Evolutionary conservation across 1,284 basidiomycete species (phyloP).

Genomic region (Trametes sp.): DNA sequence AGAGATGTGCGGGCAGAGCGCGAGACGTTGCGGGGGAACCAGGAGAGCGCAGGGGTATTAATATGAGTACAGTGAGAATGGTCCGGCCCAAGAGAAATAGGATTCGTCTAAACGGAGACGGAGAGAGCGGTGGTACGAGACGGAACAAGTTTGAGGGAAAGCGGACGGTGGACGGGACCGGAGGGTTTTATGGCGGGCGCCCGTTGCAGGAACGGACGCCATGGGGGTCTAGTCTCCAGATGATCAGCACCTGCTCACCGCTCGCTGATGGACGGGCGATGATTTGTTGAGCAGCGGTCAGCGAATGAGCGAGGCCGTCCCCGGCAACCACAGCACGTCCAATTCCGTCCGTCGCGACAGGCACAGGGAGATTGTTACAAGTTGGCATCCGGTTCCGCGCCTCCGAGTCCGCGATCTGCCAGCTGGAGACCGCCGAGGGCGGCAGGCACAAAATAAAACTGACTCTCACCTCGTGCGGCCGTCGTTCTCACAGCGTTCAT

Average conservation of each 20-base stretch:
- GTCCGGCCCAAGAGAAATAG: constrained; percentile 4
- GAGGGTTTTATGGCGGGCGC: constrained; percentile 22
- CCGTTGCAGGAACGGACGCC: not conserved
- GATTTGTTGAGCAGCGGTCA: constrained; percentile 17
- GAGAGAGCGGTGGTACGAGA: constrained; percentile 22
- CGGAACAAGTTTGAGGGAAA: constrained; percentile 14
- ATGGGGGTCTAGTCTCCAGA: constrained; percentile 18
- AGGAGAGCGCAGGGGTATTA: constrained; percentile 27
- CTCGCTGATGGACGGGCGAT: constrained; percentile 21
- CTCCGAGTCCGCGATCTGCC: constrained; percentile 1
- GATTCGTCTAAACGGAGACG: constrained; percentile 12
- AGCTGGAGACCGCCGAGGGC: constrained; percentile 23
- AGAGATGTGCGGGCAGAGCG: constrained; percentile 8
- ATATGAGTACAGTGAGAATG: constrained; percentile 20
- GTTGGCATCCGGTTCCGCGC: constrained; percentile 17
- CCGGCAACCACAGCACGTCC: constrained; percentile 16
- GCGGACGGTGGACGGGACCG: constrained; percentile 6
- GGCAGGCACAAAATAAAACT: constrained; percentile 5
- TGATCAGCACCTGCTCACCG: constrained; percentile 25
- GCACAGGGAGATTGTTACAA: constrained; percentile 19
- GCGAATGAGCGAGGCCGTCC: constrained; percentile 5
- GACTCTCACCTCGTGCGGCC: constrained; percentile 25
- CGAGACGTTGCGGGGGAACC: constrained; percentile 14
- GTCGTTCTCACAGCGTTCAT: constrained; percentile 28
- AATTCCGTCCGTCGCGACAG: constrained; percentile 25